Evolutionary conservation across 1,284 basidiomycete species (phyloP).

Genomic region (Papiliotrema nemorosa): DNA sequence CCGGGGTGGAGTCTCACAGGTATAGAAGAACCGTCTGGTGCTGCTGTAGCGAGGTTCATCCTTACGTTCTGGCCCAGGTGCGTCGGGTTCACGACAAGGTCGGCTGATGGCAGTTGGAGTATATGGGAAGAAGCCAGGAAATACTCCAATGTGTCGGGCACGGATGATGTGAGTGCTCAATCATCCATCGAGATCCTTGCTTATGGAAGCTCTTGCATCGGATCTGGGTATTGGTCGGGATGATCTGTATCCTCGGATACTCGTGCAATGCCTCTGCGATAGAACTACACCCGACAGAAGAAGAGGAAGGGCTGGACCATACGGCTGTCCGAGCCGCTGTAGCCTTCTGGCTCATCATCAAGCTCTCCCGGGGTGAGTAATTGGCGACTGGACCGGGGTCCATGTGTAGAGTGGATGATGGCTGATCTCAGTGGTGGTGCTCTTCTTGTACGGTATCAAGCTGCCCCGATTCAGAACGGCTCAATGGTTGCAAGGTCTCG

Average conservation of each 20-base stretch:
- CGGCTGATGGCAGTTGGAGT: slow-evolving; percentile 28
- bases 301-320: slow-evolving; percentile 15
- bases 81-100: neutral
- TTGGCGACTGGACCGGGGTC: neutral
- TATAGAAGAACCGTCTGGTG: slow-evolving; percentile 25
- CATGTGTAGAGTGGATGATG: neutral
- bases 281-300: slow-evolving; percentile 24
- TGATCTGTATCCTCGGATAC: slow-evolving; percentile 45
- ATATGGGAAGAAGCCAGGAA: slow-evolving; percentile 49
- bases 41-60: slow-evolving; percentile 32
- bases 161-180: slow-evolving; percentile 37
- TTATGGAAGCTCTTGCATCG: slow-evolving; percentile 38
- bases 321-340: slow-evolving; percentile 30
- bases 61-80: slow-evolving; percentile 44
- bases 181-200: neutral
- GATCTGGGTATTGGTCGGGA: slow-evolving; percentile 45
- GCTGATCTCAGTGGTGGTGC: slow-evolving; percentile 17
- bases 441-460: slow-evolving; percentile 35
- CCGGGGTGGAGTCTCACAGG: too few relatives aligned
- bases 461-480: slow-evolving; percentile 41
- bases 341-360: slow-evolving; percentile 42
- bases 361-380: slow-evolving; percentile 24
- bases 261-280: slow-evolving; percentile 48
- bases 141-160: slow-evolving; percentile 43
- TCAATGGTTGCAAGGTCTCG: slow-evolving; percentile 26